Percentiles rank a stretch among this genome's conserved stretches.
phyloP scores from a whole-genome alignment of 1,139 yeast species.

The Hanseniaspora gamundiae region DNA sequence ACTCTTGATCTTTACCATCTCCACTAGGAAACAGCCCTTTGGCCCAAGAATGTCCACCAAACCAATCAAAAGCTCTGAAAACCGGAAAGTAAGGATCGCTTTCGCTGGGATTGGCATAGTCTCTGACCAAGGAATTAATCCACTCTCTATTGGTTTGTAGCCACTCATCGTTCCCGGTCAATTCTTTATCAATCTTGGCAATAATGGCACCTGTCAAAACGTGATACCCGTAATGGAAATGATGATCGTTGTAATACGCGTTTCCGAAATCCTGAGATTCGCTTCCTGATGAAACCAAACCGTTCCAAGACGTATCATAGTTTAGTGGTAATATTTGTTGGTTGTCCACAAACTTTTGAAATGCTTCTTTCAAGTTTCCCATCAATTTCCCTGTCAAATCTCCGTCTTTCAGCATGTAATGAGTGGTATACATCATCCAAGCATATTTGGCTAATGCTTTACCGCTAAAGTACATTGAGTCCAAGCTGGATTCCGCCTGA shows the following conservation, averaged over 20 bases:
- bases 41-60: slow-evolving; percentile 72
- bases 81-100: slow-evolving; percentile 56
- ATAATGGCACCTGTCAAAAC: slow-evolving; percentile 61
- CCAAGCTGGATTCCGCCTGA: slow-evolving; percentile 46
- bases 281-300: slow-evolving; percentile 55
- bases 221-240: slow-evolving; percentile 72
- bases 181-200: slow-evolving; percentile 39
- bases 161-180: slow-evolving; percentile 37
- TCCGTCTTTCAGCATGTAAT: slow-evolving; percentile 40
- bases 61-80: slow-evolving; percentile 69
- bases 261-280: slow-evolving; percentile 57
- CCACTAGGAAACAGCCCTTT: slow-evolving; percentile 62
- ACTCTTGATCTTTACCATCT: slow-evolving; percentile 73
- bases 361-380: slow-evolving; percentile 43
- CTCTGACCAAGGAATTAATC: slow-evolving; percentile 52
- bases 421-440: slow-evolving; percentile 51
- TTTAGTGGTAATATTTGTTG: slow-evolving; percentile 42
- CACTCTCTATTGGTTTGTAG: slow-evolving; percentile 37
- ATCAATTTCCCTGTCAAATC: slow-evolving; percentile 35
- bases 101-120: slow-evolving; percentile 53
- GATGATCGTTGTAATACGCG: slow-evolving; percentile 69
- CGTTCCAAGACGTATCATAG: slow-evolving; percentile 62
- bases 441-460: slow-evolving; percentile 67
- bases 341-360: slow-evolving; percentile 47
- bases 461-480: slow-evolving; percentile 69